These are phyloP conservation scores for Draba incana DNA, from an alignment of 345 rosid genomes.

Conservation along the genomic window DNA sequence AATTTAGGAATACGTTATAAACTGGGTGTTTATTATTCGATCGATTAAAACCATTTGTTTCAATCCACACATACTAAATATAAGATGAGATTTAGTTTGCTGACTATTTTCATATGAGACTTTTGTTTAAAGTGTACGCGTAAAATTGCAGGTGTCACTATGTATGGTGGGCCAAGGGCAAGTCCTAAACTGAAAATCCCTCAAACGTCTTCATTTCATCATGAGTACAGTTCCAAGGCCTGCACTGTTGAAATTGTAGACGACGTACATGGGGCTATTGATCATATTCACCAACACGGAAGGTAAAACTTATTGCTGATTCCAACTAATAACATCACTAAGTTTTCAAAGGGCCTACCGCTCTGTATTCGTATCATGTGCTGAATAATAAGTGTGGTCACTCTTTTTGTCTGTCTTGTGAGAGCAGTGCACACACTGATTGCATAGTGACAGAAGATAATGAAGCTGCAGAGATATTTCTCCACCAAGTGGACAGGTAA, in stretches of 20 bases:
- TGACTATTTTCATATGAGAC: conserved; percentile 7
- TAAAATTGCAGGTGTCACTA: conserved; percentile 63
- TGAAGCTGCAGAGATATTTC: conserved; percentile 73
- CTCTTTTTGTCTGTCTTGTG: conserved; percentile 36
- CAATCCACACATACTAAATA: conserved; percentile 5
- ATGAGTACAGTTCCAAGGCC: conserved; percentile 84
- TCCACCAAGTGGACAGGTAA: conserved; percentile 82
- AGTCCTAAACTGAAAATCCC: conserved; percentile 59
- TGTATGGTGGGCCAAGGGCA: conserved; percentile 88
- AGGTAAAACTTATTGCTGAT: conserved; percentile 52
- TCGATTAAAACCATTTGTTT: conserved; percentile 7
- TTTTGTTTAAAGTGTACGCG: conserved; percentile 2
- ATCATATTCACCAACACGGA: conserved; percentile 92
- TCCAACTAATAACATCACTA: conserved; percentile 7
- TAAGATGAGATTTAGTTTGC: conserved; percentile 13
- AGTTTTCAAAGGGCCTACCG: conserved; percentile 22
- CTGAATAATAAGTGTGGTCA: conserved; percentile 28
- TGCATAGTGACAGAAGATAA: conserved; percentile 83
- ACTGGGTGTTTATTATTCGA: not conserved
- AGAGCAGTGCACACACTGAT: conserved; percentile 91
- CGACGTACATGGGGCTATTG: conserved; percentile 75
- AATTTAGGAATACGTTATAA: not conserved
- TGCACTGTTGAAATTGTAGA: conserved; percentile 94
- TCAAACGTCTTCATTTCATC: conserved; percentile 66
- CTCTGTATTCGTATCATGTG: conserved; percentile 33